These are phyloP conservation scores for Cryptococcus jaspeensis DNA, from an alignment of 1,284 basidiomycete genomes.

Conservation along the genomic window DNA sequence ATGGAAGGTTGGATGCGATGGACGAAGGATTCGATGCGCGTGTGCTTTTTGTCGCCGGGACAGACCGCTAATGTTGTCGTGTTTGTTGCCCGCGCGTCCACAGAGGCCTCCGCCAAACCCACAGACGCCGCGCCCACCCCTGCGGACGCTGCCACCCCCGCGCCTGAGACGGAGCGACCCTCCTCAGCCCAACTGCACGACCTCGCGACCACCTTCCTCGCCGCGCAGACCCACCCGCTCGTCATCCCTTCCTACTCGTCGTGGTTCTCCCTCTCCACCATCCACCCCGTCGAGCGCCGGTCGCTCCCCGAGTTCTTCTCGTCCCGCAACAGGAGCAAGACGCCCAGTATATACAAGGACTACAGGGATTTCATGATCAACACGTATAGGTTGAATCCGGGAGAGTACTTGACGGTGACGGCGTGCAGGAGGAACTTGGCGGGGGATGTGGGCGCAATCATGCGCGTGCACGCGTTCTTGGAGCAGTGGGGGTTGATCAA, in stretches of 20 bases:
- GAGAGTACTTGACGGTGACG: slow-evolving; percentile 96
- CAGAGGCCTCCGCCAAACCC: slow-evolving; percentile 11
- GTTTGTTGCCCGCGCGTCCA: slow-evolving; percentile 10
- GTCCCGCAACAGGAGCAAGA: slow-evolving; percentile 90
- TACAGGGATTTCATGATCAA: slow-evolving; percentile 99
- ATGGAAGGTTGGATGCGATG: background rate
- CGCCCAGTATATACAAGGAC: slow-evolving; percentile 96
- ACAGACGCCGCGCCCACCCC: slow-evolving; percentile 11
- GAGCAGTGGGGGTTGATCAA: slow-evolving; percentile 99
- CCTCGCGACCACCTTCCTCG: slow-evolving; percentile 67
- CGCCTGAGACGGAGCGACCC: slow-evolving; percentile 30
- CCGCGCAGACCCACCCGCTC: slow-evolving; percentile 94
- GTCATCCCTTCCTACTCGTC: slow-evolving; percentile 96
- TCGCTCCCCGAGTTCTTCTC: slow-evolving; percentile 99
- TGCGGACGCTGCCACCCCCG: slow-evolving; percentile 21
- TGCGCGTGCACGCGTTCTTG: slow-evolving; percentile 97
- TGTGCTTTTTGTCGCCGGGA: background rate
- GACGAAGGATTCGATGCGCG: background rate
- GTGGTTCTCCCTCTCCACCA: slow-evolving; percentile 93
- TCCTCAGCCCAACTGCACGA: slow-evolving; percentile 46
- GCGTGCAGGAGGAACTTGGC: slow-evolving; percentile 94
- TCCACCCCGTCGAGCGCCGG: slow-evolving; percentile 88
- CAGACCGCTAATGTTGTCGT: background rate
- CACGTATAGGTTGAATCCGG: slow-evolving; percentile 90
- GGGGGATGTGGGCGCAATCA: slow-evolving; percentile 97